Evolutionary conservation across 2,329 filamentous ascomycete genomes (phyloP).

Genomic region (Sordariomycetes sp.): DNA sequence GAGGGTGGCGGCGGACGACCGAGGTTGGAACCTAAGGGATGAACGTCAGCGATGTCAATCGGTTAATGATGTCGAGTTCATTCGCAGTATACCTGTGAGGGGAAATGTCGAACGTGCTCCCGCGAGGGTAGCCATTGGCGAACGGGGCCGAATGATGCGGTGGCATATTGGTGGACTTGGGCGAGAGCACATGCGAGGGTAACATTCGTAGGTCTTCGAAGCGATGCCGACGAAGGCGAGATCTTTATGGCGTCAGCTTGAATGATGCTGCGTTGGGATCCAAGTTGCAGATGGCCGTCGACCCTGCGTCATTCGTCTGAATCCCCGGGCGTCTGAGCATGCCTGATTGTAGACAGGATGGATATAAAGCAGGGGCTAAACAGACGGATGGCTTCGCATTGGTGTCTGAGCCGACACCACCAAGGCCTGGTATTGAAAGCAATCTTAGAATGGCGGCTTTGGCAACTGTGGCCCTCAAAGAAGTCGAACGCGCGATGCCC

Average conservation of each 20-base stretch:
- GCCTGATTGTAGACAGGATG: not conserved
- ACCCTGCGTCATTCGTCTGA: not conserved
- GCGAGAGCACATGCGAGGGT: not conserved
- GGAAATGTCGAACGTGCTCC: constrained; percentile 73
- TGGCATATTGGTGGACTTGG: constrained; percentile 59
- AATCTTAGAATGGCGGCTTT: not conserved
- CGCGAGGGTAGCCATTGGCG: constrained; percentile 71
- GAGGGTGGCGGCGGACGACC: constrained; percentile 56
- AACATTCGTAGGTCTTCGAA: not conserved
- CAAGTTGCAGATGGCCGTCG: not conserved
- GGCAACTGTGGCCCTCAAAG: not conserved
- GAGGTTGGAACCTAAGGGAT: constrained; percentile 67
- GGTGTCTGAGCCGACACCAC: not conserved
- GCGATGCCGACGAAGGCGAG: not conserved
- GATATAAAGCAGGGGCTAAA: not conserved
- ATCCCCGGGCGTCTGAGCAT: not conserved
- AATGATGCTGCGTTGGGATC: not conserved
- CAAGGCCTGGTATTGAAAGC: not conserved
- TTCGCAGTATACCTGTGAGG: constrained; percentile 60
- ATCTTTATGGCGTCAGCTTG: not conserved
- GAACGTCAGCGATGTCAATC: constrained; percentile 8
- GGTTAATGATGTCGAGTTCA: not conserved
- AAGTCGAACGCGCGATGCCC: no score
- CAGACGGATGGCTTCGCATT: not conserved
- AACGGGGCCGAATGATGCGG: constrained; percentile 65